Base-by-base conservation (phyloP, 192 early-diverging fungal genomes). In the Funneliformis geosporum region DNA sequence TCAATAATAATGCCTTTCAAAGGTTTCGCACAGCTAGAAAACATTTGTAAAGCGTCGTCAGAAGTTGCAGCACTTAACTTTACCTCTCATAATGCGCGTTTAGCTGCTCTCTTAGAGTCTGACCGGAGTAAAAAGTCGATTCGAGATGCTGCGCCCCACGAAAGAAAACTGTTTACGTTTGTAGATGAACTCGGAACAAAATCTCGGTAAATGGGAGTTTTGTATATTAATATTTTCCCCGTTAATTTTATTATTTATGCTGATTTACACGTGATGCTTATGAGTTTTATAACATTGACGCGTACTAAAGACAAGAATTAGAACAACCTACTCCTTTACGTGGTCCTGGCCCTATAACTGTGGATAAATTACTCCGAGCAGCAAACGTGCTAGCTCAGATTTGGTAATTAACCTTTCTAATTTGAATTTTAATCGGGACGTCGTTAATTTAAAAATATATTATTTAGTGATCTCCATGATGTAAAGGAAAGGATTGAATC, bases 241-340 rank as follows among this genome's bases (percentile, higher is more conserved):
- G 4, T 12, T 42, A 5, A 5, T 25, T 6, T 64, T 8, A 4
- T 28, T 65, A 6, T 7, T 12, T 9, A 25, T 2, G 33, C 23
- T 8, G 9, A 65, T 2, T 27, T 28, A 64, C 11, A 64, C 23
- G 10, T 64, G 10, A 10, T 27, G 0, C 21, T 27, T 64, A 27
- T 7, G 4, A 28, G 12, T 28, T 27, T 10, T 28, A 65, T 65
- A 8, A 6, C 25, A 0, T 27, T 12, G 4, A 6, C 50, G 16
- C 14, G 6, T 21, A 6, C 16, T 55, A 69, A 69, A 69, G 67
- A 3, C 38, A 69, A 6, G 67, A 65, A 33, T 47, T 78, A 33
- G 76, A 78, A 78, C 76, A 28, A 18, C 76, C 76, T 12, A 78
- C 76, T 59, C 76, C 76, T 38, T 44, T 78, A 43, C 76, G 76